Base-by-base conservation (phyloP, 345 rosid species). In the Pistacia vera region DNA sequence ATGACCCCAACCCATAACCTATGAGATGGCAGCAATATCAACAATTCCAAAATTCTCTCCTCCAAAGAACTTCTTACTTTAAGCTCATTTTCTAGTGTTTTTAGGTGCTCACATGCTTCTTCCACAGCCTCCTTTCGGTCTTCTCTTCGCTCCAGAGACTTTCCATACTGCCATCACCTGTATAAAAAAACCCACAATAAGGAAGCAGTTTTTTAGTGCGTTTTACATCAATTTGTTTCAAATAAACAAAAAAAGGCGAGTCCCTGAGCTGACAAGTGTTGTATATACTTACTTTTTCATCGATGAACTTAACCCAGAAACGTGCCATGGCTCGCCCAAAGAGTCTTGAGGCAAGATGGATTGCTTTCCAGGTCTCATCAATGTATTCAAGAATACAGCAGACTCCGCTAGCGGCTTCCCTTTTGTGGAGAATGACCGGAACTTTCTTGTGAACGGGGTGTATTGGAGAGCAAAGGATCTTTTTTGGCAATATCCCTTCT, bases 251-350 rank as follows among this genome's bases (percentile, higher is more conserved):
- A 63, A 63, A 33, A 3, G 9, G 46, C 8, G 46, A 41, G 46
- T 8, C 46, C 46, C 17, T 38, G 14, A 0, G 41, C 8, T 14
- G 17, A 63, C 8, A 46, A 63, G 38, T 12, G n/a, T 11, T 11
- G 12, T 13, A 16, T 11, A 51, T 14, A 11, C 12, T 4, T 49
- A 89, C 90, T 85, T 82, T 81, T 0, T 84, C 87, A 46, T 89
- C 90, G 28, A 84, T 63, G 85, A 81, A 85, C 77, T 80, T 83
- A 9, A 88, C 86, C 91, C 91, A 90, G 82, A 90, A 86, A 28
- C 87, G 90, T 1, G 84, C 90, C 63, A 57, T 58, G 68, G 90
- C 90, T 49, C 83, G 78, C 14, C 83, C 88, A 33, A 76, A 20
- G 91, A 86, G 75, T 85, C 78, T 10, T 63, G 75, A 7, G 90